Base-by-base conservation (phyloP, 2,329 filamentous ascomycete genomes). In the Dendryphion nanum region DNA sequence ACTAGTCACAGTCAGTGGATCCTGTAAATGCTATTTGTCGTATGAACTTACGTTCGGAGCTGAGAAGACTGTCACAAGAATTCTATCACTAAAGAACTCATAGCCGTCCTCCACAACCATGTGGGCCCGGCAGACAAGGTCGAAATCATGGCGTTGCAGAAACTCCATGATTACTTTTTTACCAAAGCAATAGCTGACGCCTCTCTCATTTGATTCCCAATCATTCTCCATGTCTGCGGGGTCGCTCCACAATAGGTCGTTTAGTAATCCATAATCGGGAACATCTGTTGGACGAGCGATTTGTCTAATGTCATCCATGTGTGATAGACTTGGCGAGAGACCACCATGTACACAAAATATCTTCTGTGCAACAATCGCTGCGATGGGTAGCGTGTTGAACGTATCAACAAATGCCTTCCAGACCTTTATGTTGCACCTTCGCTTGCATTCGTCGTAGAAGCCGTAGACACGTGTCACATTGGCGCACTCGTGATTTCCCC, bases 91-190 rank as follows among this genome's bases (percentile, higher is more conserved):
- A 67, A 97, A 98, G 68, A 98, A 98, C 60, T 98, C 93, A 68
- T 98, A 98, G 8, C 93, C 93, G 63, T 98, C 93, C 67, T 98
- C 93, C 16, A 98, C 93, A 36, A 98, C 93, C 93, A 97, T 97
- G 70, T 98, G 93, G 33, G 93, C 93, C 51, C 93, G 84, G 64
- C 93, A 98, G 36, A 98, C 91, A 35, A 98, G 74, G 66, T 98
- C 93, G 63, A 98, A 97, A 68, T 98, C 93, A 63, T 98, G 93
- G 39, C 86, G 82, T 42, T 89, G 85, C 48, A 98, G 72, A 64
- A 98, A 98, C 55, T 97, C 89, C 65, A 90, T 90, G 46, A 98
- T 97, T 49, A 98, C 91, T 60, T 94, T 93, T 69, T 97, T 97
- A 33, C 91, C 91, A 62, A 98, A 98, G 63, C 93, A 97, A 65